phyloP scores from a whole-genome alignment of 2,329 filamentous ascomycete species.

The Cladosporium sp. region DNA sequence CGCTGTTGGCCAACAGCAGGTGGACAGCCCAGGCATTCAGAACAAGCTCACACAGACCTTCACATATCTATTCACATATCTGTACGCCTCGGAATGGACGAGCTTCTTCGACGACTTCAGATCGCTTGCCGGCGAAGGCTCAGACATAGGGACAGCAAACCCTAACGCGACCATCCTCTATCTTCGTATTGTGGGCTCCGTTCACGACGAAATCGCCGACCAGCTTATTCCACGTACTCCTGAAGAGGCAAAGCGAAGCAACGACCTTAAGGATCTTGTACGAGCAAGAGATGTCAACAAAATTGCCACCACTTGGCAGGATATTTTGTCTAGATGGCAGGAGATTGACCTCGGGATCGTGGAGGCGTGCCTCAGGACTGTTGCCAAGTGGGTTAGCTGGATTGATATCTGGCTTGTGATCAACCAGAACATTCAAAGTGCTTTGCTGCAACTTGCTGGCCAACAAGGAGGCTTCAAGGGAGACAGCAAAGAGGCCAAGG shows the following conservation, averaged over 20 bases:
- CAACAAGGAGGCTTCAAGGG: conserved; percentile 57
- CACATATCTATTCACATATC: conserved; percentile 83
- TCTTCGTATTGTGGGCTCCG: conserved; percentile 78
- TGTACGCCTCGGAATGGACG: conserved; percentile 84
- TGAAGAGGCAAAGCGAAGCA: conserved; percentile 78
- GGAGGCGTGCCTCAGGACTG: conserved; percentile 84
- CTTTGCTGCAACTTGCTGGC: conserved; percentile 83
- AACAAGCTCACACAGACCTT: conserved; percentile 97
- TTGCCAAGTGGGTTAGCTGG: conserved; percentile 98
- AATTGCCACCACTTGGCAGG: conserved; percentile 85
- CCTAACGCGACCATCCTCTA: conserved; percentile 76
- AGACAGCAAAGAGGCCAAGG: conserved; percentile 62
- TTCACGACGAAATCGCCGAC: conserved; percentile 97
- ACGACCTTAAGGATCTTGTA: conserved; percentile 84
- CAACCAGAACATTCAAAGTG: conserved; percentile 78
- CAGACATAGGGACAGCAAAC: conserved; percentile 58
- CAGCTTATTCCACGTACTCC: conserved; percentile 75
- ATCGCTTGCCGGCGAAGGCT: conserved; percentile 64
- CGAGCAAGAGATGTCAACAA: conserved; percentile 82
- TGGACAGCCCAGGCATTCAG: conserved; percentile 75
- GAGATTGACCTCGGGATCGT: conserved; percentile 65
- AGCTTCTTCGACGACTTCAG: conserved; percentile 89
- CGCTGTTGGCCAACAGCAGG: conserved; percentile 48
- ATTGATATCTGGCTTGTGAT: conserved; percentile 93
- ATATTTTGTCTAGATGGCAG: conserved; percentile 75